Evolutionary conservation across 441 rosid genomes (phyloP).

Genomic region (Syzygium malaccense): DNA sequence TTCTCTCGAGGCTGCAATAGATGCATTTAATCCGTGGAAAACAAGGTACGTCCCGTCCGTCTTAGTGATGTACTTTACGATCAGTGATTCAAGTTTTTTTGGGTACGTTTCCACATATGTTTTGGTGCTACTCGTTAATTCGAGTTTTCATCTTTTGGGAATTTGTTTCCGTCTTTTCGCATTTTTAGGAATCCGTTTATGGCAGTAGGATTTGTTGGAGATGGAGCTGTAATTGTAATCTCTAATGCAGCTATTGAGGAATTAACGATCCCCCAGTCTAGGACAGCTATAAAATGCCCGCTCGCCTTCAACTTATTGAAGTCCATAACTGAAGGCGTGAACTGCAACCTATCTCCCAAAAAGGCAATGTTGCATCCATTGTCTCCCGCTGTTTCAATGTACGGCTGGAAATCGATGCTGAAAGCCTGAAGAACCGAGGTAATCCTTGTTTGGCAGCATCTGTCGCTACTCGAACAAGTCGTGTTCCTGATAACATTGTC

Average conservation of each 20-base stretch:
- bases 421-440: background rate
- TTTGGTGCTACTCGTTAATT: no score
- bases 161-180: no score
- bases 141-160: no score
- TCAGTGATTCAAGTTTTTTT: no score
- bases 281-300: background rate
- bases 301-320: background rate
- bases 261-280: background rate
- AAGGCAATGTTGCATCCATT: background rate
- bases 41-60: no score
- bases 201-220: rapidly evolving
- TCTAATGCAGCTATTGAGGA: background rate
- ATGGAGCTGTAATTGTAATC: background rate
- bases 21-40: no score
- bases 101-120: no score
- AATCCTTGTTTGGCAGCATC: background rate
- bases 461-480: background rate
- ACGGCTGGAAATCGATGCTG: background rate
- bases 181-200: no score
- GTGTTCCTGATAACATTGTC: background rate
- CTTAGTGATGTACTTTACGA: no score
- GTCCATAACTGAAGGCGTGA: rapidly evolving
- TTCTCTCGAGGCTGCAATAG: no score
- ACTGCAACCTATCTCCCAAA: background rate
- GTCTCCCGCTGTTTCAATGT: background rate